phyloP scores from a whole-genome alignment of 202 grass and related monocot species.

The Cymbopogon flexuosus region DNA sequence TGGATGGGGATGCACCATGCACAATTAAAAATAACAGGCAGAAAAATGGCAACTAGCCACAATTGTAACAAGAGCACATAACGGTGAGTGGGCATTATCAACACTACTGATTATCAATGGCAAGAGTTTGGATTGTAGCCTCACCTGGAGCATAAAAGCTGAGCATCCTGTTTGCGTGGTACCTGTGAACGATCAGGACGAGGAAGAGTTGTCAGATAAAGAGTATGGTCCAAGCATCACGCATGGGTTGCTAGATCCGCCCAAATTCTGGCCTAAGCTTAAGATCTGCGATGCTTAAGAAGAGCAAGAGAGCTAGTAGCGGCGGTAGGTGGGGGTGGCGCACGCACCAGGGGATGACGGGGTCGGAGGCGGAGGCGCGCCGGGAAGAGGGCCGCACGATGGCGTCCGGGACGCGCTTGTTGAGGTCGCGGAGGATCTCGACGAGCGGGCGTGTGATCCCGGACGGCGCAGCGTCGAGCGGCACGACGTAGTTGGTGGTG shows the following conservation, averaged over 20 bases:
- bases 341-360: slow-evolving; percentile 60
- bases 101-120: neutral
- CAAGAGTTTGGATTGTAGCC: neutral
- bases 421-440: slow-evolving; percentile 96
- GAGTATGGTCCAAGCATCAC: neutral
- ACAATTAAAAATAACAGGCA: neutral
- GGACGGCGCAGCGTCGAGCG: slow-evolving; percentile 63
- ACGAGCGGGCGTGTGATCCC: slow-evolving; percentile 87
- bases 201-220: neutral
- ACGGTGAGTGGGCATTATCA: neutral
- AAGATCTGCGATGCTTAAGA: neutral
- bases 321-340: neutral
- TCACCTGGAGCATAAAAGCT: slow-evolving; percentile 99
- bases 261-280: neutral
- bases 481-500: slow-evolving; percentile 77
- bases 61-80: neutral
- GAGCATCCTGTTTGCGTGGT: slow-evolving; percentile 93
- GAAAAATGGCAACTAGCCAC: neutral
- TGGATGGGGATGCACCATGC: neutral
- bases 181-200: slow-evolving; percentile 47
- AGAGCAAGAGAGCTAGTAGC: neutral
- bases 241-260: neutral
- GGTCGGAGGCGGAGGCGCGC: slow-evolving; percentile 36
- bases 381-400: slow-evolving; percentile 40
- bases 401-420: slow-evolving; percentile 92